Conservation (phyloP, 257 asterid species). For the Solanum verrucosum region DNA sequence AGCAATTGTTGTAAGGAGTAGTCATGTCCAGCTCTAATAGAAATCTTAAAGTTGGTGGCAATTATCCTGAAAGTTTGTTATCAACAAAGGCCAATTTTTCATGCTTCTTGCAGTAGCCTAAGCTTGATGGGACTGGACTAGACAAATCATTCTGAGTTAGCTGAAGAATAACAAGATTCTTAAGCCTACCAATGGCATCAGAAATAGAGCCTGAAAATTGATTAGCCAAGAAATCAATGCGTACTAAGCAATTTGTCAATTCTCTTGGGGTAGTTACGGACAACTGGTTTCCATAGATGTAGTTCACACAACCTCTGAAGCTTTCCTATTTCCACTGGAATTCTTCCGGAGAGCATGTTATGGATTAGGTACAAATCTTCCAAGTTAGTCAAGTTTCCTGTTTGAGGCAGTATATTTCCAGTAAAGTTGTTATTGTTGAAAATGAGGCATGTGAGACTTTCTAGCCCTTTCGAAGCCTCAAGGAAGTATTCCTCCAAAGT, state of each 20-base stretch:
- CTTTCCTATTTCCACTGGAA: conserved; percentile 61
- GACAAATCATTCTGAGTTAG: conserved; percentile 65
- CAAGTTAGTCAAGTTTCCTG: conserved; percentile 46
- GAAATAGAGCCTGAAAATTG: conserved; percentile 61
- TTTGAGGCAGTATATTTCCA: conserved; percentile 53
- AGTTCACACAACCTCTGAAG: conserved; percentile 38
- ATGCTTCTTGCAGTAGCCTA: conserved; percentile 75
- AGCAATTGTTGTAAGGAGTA: conserved; percentile 72
- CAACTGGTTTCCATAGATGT: conserved; percentile 67
- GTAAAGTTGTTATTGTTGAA: conserved; percentile 72
- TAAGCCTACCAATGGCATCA: conserved; percentile 57
- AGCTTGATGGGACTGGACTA: conserved; percentile 59
- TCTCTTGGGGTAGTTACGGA: conserved; percentile 61
- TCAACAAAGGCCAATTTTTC: conserved; percentile 58
- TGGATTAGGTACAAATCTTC: conserved; percentile 41
- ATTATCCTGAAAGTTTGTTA: conserved; percentile 64
- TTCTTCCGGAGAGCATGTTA: conserved; percentile 51
- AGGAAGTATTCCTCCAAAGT: conserved; percentile 44
- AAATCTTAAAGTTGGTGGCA: conserved; percentile 59
- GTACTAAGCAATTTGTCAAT: conserved; percentile 56
- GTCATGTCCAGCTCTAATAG: conserved; percentile 46
- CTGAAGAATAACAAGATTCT: conserved; percentile 48
- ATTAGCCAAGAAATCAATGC: conserved; percentile 71
- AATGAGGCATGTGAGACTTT: conserved; percentile 58
- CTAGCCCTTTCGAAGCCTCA: conserved; percentile 30